Percentiles rank a stretch among this genome's conserved stretches.
Conservation (phyloP, 306 rosid species). For the Prunus kanzakura region DNA sequence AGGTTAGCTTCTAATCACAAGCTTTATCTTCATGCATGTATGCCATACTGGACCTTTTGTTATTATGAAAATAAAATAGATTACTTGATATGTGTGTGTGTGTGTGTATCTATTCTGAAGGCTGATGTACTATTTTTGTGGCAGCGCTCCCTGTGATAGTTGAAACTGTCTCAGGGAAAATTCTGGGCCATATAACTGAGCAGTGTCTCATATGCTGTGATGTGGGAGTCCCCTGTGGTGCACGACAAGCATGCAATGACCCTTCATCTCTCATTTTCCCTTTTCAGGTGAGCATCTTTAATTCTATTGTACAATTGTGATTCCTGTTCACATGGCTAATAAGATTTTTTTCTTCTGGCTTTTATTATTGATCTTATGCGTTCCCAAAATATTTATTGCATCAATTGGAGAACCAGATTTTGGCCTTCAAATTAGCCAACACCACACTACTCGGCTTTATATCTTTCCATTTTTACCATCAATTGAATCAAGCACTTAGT, state of each 20-base stretch:
- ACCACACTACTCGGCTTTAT: not conserved
- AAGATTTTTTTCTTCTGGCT: not conserved
- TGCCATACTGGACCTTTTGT: not conserved
- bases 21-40: constrained; percentile 3
- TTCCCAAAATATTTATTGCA: not conserved
- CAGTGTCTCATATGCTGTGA: constrained; percentile 98
- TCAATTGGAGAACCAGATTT: too few species aligned
- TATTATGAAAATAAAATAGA: not conserved
- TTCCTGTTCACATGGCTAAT: not conserved
- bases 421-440: not conserved
- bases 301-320: not conserved
- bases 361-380: not conserved
- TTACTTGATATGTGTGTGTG: not conserved
- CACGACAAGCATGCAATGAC: constrained; percentile 85
- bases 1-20: constrained; percentile 49
- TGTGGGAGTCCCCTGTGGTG: constrained; percentile 86
- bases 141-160: constrained; percentile 90
- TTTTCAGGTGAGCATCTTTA: constrained; percentile 68
- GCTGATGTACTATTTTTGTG: constrained; percentile 24
- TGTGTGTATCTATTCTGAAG: not conserved
- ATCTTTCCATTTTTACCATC: not conserved
- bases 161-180: constrained; percentile 73
- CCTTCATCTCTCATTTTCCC: constrained; percentile 95
- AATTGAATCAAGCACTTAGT: not conserved
- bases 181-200: constrained; percentile 82